Percentiles rank a stretch among this genome's conserved stretches.
Evolutionary conservation across 495 filamentous ascomycete species (phyloP).

Genomic region (Podospora australis): DNA sequence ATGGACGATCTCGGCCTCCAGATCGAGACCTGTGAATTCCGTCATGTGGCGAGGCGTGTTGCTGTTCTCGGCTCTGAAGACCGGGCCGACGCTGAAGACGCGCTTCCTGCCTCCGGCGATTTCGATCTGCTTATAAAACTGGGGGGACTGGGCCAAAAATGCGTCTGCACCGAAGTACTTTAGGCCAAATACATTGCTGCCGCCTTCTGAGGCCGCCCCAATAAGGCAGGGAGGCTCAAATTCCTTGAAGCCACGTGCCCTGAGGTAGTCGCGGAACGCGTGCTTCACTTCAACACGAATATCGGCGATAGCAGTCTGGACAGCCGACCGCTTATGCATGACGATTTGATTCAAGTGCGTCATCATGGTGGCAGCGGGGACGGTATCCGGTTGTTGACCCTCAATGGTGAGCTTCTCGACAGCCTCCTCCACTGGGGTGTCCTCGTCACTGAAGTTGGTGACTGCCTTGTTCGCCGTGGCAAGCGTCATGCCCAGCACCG

Average conservation of each 20-base stretch:
- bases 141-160: slow-evolving; percentile 61
- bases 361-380: slow-evolving; percentile 62
- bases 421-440: slow-evolving; percentile 50
- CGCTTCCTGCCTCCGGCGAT: slow-evolving; percentile 87
- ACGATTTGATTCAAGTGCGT: slow-evolving; percentile 84
- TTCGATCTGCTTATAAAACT: slow-evolving; percentile 94
- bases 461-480: slow-evolving; percentile 62
- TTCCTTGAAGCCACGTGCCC: slow-evolving; percentile 69
- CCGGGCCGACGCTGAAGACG: slow-evolving; percentile 80
- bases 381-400: no score
- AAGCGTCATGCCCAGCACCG: slow-evolving; percentile 61
- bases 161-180: slow-evolving; percentile 84
- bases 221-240: slow-evolving; percentile 88
- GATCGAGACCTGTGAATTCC: slow-evolving; percentile 93
- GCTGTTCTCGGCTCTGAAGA: slow-evolving; percentile 95
- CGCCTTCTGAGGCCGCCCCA: slow-evolving; percentile 86
- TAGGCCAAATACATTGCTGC: slow-evolving; percentile 86
- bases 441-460: slow-evolving; percentile 57
- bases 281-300: slow-evolving; percentile 77
- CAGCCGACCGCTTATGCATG: slow-evolving; percentile 81
- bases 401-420: slow-evolving; percentile 46
- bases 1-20: slow-evolving; percentile 90
- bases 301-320: slow-evolving; percentile 75
- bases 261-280: slow-evolving; percentile 74
- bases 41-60: slow-evolving; percentile 96